phyloP scores from a whole-genome alignment of 441 rosid genomes.

The Geranium incanum region DNA sequence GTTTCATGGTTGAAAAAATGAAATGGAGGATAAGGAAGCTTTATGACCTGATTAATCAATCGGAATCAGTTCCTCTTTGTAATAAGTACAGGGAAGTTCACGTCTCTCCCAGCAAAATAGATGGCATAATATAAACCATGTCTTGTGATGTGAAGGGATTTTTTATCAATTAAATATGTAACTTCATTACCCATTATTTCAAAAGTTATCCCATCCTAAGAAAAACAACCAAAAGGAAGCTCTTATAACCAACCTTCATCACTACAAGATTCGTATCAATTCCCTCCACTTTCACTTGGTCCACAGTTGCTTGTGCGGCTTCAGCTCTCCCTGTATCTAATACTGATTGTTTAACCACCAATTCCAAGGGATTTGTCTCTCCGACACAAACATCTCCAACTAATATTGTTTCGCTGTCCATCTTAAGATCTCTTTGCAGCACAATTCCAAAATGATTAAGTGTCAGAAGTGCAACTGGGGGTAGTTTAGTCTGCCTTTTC shows the following conservation, averaged over 20 bases:
- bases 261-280: constrained; percentile 78
- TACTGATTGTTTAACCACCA: constrained; percentile 63
- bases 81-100: background rate
- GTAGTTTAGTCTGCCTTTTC: constrained; percentile 41
- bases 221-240: constrained; percentile 16
- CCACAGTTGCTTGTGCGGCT: constrained; percentile 89
- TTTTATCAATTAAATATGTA: constrained; percentile 5
- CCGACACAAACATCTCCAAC: constrained; percentile 70
- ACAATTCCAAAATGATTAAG: constrained; percentile 57
- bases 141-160: constrained; percentile 13
- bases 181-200: background rate
- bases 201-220: constrained; percentile 13
- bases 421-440: constrained; percentile 35
- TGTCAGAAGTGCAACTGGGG: constrained; percentile 53
- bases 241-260: constrained; percentile 53
- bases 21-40: constrained; percentile 1
- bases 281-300: constrained; percentile 92
- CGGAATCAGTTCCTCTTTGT: constrained; percentile 3
- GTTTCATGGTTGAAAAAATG: constrained; percentile 3
- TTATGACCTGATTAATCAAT: constrained; percentile 13
- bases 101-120: background rate
- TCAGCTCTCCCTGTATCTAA: constrained; percentile 59
- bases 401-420: constrained; percentile 34
- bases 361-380: constrained; percentile 69
- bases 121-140: background rate